Evolutionary conservation across 345 rosid species (phyloP), one percentile per base, ranked within the genome.

Genomic region (Noccaea bulbosa): DNA sequence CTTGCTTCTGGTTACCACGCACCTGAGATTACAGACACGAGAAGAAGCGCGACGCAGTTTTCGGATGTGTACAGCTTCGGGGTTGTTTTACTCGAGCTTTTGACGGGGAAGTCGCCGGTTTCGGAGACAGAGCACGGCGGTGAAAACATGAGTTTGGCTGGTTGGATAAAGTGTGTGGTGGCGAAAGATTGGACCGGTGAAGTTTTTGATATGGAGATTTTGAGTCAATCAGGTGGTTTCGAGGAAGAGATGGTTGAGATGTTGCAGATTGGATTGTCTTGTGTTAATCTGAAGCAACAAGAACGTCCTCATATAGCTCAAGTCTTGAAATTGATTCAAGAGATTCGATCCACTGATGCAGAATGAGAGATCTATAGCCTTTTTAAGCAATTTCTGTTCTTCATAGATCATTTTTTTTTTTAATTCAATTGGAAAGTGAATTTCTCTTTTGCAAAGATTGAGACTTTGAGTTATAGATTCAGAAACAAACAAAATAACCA

Each of bases 31-130:
- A 81, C 89, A 9, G 97, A 95, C 80, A 88, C 96, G 2, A 76
- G 97, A 53, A 88, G 85, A 74, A 88, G 96, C 64, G 82, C 87
- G 11, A 83, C 87, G 9, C 96, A 92, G 76, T 73, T 83, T 49
- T 84, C 96, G 2, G 97, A 95, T 76, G 83, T 92, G 60, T 95
- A 87, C 84, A 95, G 96, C 85, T 95, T 95, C 5, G 99, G 98
- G 0, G 98, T 92, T 62, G 92, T 90, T 20, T 43, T 92, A 47
- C 82, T 95, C 0, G 99, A 95, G 86, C 85, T 92, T 3, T 79
- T 95, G 9, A 88, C 99, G 0, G 98, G 97, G 79, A 94, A 89
- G 68, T 89, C 92, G 5, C 93, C 97, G 0, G 89, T 24, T n/a
- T 54, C 77, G 37, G 65, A 45, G 39, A 60, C 73, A 0, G 79